Evolutionary conservation across 148 eudicot species (phyloP), one percentile per base, ranked within the genome.

Genomic region (Camellia granthamiana): DNA sequence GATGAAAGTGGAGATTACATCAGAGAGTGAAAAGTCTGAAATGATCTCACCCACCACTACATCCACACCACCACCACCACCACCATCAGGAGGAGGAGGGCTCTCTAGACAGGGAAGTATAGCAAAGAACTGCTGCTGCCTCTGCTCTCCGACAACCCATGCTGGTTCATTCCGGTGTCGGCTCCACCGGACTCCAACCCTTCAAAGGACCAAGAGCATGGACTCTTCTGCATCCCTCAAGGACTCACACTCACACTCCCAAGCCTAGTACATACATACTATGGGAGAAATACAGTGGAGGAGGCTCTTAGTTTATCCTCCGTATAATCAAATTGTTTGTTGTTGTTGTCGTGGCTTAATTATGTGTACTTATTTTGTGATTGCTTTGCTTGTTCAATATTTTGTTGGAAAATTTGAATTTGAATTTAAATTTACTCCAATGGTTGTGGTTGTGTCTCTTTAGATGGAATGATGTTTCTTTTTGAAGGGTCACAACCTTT

Each of bases 121-220:
- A 68, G 42, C 81, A 44, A 76, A 72, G 59, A 79, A 81, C 76
- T 46, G 7, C 51, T 77, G 68, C 81, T 88, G 90, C 77, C 88
- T 88, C 11, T 88, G 90, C 78, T 88, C 90, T 2, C 90, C 89
- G 12, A 88, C 90, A 72, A 86, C 86, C n/a, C 90, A 88, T 44
- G 87, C 83, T 4, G 89, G 90, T 38, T 88, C 90, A 21, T 88
- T 88, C 82, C 65, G 90, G 66, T 88, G 90, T 70, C 79, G 90
- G 9, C 89, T 88, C 51, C 90, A 88, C 81, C 84, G 89, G 7
- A 44, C 67, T 14, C 86, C 85, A 43, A 82, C 46, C 42, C 55
- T 88, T 38, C 87, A 82, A 42, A 71, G 90, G 43, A 80, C 85
- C 74, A 86, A 80, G 55, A 88, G 90, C 79, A 79, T 86, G 12